Percentiles rank a stretch among this genome's conserved stretches.
Evolutionary conservation across 805 yeast species (phyloP).

Genomic region (Kodamaea lidongshanica): DNA sequence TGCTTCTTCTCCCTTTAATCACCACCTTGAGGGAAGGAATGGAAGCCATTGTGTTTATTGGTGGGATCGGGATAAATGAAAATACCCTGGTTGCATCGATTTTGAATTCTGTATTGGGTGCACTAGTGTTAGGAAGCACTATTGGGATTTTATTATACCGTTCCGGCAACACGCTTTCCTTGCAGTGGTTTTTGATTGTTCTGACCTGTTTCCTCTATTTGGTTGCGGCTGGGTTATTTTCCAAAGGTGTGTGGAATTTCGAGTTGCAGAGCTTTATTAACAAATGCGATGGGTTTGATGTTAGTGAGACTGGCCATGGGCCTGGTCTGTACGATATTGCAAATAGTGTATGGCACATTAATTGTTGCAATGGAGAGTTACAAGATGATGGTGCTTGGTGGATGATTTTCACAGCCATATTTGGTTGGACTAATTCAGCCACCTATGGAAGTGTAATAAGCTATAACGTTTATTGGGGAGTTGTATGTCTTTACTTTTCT

Average conservation of each 20-base stretch:
- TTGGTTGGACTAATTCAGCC: constrained; percentile 94
- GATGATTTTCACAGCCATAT: constrained; percentile 83
- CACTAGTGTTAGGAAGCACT: constrained; percentile 50
- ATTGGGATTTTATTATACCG: constrained; percentile 66
- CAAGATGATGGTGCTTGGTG: constrained; percentile 71
- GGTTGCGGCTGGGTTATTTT: constrained; percentile 81
- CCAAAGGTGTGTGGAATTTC: constrained; percentile 86
- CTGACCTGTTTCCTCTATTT: constrained; percentile 78
- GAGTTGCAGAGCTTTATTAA: constrained; percentile 74
- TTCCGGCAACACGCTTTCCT: constrained; percentile 72
- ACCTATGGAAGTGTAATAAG: constrained; percentile 80
- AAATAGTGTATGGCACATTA: constrained; percentile 86
- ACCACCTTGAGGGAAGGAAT: constrained; percentile 86
- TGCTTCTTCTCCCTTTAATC: constrained; percentile 73
- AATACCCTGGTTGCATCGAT: constrained; percentile 30
- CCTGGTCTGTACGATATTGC: constrained; percentile 86
- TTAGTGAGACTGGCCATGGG: constrained; percentile 84
- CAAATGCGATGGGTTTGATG: constrained; percentile 73
- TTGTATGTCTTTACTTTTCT: constrained; percentile 41
- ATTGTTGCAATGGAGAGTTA: constrained; percentile 80
- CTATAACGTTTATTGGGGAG: constrained; percentile 66
- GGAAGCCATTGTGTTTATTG: constrained; percentile 87
- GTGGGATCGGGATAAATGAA: constrained; percentile 62
- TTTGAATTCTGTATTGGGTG: constrained; percentile 57
- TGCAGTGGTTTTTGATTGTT: constrained; percentile 65